These are phyloP conservation scores for Leccinum disarticulatum DNA, from an alignment of 768 basidiomycete genomes.

Conservation along the genomic window DNA sequence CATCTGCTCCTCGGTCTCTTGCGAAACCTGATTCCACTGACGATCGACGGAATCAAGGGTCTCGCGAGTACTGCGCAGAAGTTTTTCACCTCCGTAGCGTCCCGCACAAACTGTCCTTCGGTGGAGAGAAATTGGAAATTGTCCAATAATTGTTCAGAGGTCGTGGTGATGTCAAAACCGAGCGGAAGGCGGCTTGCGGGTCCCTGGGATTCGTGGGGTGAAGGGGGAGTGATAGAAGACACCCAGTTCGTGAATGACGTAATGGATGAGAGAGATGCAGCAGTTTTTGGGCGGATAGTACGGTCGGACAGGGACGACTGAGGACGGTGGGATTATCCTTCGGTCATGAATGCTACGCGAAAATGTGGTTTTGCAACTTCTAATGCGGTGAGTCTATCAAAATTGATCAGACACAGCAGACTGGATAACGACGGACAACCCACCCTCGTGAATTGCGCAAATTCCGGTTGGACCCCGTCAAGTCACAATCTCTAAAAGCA, in stretches of 20 bases:
- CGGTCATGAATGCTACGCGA: slow-evolving; percentile 55
- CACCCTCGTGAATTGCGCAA: slow-evolving; percentile 73
- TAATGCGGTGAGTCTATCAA: slow-evolving; percentile 50
- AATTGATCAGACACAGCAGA: not conserved
- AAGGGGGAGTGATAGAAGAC: slow-evolving; percentile 17
- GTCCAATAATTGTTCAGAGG: slow-evolving; percentile 49
- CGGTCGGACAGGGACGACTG: slow-evolving; percentile 54
- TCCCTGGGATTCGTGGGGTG: slow-evolving; percentile 27
- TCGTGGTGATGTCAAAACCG: slow-evolving; percentile 45
- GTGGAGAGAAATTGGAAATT: slow-evolving; percentile 53
- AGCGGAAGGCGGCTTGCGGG: slow-evolving; percentile 38
- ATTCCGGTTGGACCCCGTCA: slow-evolving; percentile 51
- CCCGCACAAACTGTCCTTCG: slow-evolving; percentile 38
- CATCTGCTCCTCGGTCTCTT: slow-evolving; percentile 47
- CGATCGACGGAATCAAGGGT: slow-evolving; percentile 44
- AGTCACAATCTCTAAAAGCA: slow-evolving; percentile 66
- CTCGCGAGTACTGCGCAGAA: slow-evolving; percentile 48
- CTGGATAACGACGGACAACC: slow-evolving; percentile 23
- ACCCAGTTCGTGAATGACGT: slow-evolving; percentile 42
- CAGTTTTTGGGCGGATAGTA: slow-evolving; percentile 48
- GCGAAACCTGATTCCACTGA: slow-evolving; percentile 44
- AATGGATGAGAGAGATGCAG: slow-evolving; percentile 47
- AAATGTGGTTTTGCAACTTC: slow-evolving; percentile 71
- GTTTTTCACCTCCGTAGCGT: slow-evolving; percentile 40
- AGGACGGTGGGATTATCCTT: slow-evolving; percentile 47